These are phyloP conservation scores for Tricladium varicosporioides DNA, from an alignment of 2,329 filamentous ascomycete genomes.

Conservation along the genomic window DNA sequence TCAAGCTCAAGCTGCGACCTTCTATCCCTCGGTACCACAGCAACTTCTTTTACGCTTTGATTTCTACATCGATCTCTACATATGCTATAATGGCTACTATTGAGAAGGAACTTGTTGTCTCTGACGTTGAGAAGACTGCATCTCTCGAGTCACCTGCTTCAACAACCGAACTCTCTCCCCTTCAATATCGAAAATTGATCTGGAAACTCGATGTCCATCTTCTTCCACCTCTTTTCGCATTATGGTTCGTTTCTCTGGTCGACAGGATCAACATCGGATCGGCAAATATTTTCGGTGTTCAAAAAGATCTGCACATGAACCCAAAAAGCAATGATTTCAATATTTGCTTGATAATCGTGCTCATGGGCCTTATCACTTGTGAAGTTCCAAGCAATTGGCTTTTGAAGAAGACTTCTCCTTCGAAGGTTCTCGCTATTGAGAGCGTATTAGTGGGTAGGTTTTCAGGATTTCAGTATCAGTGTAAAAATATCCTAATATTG, in stretches of 20 bases:
- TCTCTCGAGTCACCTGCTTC: background rate
- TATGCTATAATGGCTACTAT: background rate
- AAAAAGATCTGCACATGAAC: slow-evolving; percentile 8
- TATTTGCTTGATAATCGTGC: slow-evolving; percentile 4
- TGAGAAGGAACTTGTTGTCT: background rate
- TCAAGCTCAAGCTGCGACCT: too few relatives aligned
- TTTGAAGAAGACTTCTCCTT: slow-evolving; percentile 9
- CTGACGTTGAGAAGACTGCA: slow-evolving; percentile 4
- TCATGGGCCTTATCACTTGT: slow-evolving; percentile 4
- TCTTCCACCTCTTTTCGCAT: slow-evolving; percentile 4
- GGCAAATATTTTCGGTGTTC: slow-evolving; percentile 4
- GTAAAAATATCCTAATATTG: background rate
- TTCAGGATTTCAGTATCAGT: background rate
- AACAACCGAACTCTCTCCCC: background rate
- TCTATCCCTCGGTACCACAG: too few relatives aligned
- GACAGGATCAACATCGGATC: slow-evolving; percentile 10
- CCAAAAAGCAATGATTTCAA: slow-evolving; percentile 10
- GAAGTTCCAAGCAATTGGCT: slow-evolving; percentile 8
- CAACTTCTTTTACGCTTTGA: background rate
- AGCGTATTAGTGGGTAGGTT: slow-evolving; percentile 10
- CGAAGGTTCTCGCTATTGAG: slow-evolving; percentile 3
- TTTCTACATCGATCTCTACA: background rate
- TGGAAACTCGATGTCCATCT: slow-evolving; percentile 11
- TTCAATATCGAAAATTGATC: slow-evolving; percentile 7
- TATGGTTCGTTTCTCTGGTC: slow-evolving; percentile 9